phyloP scores from a whole-genome alignment of 2,329 filamentous ascomycete genomes.

The Clonostachys byssicola region DNA sequence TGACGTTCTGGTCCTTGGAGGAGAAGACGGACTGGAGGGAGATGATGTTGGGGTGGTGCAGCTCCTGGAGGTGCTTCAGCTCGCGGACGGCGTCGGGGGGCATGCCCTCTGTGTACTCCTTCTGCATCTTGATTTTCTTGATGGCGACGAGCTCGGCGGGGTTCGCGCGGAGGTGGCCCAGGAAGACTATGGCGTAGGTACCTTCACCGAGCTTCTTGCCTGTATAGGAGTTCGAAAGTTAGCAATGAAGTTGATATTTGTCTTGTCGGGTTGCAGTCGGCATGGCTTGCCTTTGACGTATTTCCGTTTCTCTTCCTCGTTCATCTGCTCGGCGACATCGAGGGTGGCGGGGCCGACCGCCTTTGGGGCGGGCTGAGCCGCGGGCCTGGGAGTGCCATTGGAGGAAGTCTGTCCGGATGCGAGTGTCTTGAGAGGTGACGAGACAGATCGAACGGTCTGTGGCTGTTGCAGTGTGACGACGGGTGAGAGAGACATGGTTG shows the following conservation, averaged over 20 bases:
- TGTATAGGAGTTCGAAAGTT: slow-evolving; percentile 20
- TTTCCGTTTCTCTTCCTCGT: slow-evolving; percentile 77
- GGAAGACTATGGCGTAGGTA: slow-evolving; percentile 94
- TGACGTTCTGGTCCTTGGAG: slow-evolving; percentile 94
- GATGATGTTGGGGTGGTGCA: slow-evolving; percentile 94
- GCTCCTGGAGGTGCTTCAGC: slow-evolving; percentile 91
- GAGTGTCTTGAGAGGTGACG: slow-evolving; percentile 38
- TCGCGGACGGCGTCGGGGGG: slow-evolving; percentile 93
- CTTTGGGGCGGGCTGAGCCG: slow-evolving; percentile 17
- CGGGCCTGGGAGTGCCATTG: slow-evolving; percentile 37
- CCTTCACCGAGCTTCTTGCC: slow-evolving; percentile 91
- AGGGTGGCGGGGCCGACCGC: slow-evolving; percentile 28
- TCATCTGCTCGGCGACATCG: slow-evolving; percentile 74
- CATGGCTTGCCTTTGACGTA: slow-evolving; percentile 73
- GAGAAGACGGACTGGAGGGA: slow-evolving; percentile 88
- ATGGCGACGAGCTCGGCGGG: slow-evolving; percentile 78
- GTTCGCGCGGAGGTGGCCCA: slow-evolving; percentile 73
- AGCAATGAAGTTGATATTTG: neutral
- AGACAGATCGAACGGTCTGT: slow-evolving; percentile 21
- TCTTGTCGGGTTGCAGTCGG: neutral
- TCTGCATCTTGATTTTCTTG: slow-evolving; percentile 87
- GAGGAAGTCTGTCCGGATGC: slow-evolving; percentile 29
- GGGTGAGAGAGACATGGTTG: slow-evolving; percentile 41
- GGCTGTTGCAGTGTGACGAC: slow-evolving; percentile 25
- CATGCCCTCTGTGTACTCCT: slow-evolving; percentile 86